Percentiles rank a stretch among this genome's conserved stretches.
phyloP scores from a whole-genome alignment of 108 stramenopile genomes.

The Stephanodiscus minutulus region DNA sequence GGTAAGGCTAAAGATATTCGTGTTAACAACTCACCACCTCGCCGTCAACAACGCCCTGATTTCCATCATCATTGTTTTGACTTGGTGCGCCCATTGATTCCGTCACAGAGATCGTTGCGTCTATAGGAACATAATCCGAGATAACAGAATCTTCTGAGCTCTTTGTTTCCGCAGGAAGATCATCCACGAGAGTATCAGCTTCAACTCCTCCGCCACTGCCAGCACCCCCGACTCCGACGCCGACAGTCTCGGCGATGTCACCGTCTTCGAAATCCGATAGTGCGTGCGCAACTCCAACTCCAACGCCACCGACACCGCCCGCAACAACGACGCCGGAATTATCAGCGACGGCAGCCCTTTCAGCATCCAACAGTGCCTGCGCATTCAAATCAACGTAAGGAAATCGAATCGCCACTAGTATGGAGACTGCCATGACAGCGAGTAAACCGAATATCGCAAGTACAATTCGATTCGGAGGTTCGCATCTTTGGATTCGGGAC shows the following conservation, averaged over 20 bases:
- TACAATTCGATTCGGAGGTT: background rate
- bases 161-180: background rate
- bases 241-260: background rate
- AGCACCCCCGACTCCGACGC: background rate
- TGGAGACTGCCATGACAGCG: background rate
- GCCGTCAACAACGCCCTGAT: too few relatives aligned
- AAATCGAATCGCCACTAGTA: background rate
- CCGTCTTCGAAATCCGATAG: too few relatives aligned
- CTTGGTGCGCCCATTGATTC: background rate
- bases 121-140: too few relatives aligned
- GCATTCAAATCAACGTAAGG: slow-evolving; percentile 4
- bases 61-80: background rate
- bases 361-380: background rate
- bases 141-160: too few relatives aligned
- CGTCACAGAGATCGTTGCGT: too few relatives aligned
- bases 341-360: background rate
- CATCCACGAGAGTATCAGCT: background rate
- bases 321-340: background rate
- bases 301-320: background rate
- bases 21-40: too few relatives aligned
- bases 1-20: too few relatives aligned
- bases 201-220: background rate
- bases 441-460: background rate
- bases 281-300: background rate
- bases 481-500: slow-evolving; percentile 6